Percentiles rank a stretch among this genome's conserved stretches.
phyloP scores from a whole-genome alignment of 495 filamentous ascomycete genomes.

The Lepidopterella palustris region DNA sequence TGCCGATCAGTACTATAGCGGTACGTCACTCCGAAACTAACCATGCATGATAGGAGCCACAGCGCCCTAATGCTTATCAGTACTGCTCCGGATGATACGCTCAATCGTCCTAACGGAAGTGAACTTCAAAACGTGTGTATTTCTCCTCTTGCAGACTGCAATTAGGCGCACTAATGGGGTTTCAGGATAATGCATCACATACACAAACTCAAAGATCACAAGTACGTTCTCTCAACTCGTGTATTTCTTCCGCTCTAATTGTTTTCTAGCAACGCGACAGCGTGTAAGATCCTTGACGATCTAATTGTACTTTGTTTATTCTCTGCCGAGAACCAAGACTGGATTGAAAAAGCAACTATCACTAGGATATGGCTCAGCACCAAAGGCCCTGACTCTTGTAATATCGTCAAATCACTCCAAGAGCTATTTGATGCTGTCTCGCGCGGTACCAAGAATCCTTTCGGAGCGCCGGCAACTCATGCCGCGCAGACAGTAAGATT shows the following conservation, averaged over 20 bases:
- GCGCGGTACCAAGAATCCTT: conserved; percentile 28
- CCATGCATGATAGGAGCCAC: too few relatives aligned
- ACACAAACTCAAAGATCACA: conserved; percentile 50
- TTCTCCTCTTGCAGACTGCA: neutral
- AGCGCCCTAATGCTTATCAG: conserved; percentile 20
- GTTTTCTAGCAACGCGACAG: conserved; percentile 35
- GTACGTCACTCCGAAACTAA: conserved; percentile 10
- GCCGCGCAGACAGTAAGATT: conserved; percentile 52
- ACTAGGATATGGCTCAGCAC: conserved; percentile 55
- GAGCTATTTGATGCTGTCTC: conserved; percentile 40
- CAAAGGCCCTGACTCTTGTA: conserved; percentile 25
- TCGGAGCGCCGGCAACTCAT: conserved; percentile 54
- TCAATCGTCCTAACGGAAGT: conserved; percentile 51
- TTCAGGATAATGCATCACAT: conserved; percentile 57
- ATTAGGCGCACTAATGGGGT: conserved; percentile 3
- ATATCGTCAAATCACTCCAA: conserved; percentile 32
- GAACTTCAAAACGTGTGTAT: conserved; percentile 54
- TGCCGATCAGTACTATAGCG: conserved; percentile 23
- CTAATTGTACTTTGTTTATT: conserved; percentile 48
- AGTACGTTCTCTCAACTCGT: conserved; percentile 28
- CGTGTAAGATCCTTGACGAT: conserved; percentile 52
- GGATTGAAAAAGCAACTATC: conserved; percentile 60
- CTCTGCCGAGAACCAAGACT: conserved; percentile 41
- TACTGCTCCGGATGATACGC: conserved; percentile 45
- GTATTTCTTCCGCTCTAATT: conserved; percentile 10